Evolutionary conservation across 2,329 filamentous ascomycete genomes (phyloP).

Genomic region (Celoporthe dispersa): DNA sequence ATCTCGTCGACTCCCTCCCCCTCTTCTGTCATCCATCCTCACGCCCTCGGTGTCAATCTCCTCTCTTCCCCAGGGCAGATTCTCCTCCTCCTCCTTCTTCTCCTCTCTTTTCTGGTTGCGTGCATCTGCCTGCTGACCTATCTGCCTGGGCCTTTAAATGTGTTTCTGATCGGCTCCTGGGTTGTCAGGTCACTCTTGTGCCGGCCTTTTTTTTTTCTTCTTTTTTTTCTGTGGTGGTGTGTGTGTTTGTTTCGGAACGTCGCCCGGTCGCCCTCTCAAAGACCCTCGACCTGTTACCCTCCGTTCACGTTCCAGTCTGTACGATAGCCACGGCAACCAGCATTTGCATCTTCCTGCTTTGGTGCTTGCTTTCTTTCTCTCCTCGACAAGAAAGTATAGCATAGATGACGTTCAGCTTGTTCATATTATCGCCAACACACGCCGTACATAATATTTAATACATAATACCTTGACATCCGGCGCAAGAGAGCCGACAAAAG

Average conservation of each 20-base stretch:
- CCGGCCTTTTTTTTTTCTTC: slow-evolving; percentile 16
- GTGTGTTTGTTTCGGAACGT: slow-evolving; percentile 15
- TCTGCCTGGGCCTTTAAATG: slow-evolving; percentile 20
- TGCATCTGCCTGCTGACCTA: not conserved
- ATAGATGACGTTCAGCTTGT: slow-evolving; percentile 16
- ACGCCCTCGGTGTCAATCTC: slow-evolving; percentile 12
- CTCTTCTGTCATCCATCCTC: slow-evolving; percentile 6
- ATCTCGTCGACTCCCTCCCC: not conserved
- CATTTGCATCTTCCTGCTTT: slow-evolving; percentile 5
- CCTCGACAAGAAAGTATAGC: not conserved
- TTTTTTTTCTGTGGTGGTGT: no score
- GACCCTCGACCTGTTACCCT: slow-evolving; percentile 11
- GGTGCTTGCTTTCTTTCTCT: not conserved
- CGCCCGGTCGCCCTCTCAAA: slow-evolving; percentile 9
- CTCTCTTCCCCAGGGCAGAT: slow-evolving; percentile 12
- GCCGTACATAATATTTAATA: slow-evolving; percentile 38
- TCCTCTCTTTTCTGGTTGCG: slow-evolving; percentile 1
- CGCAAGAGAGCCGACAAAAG: slow-evolving; percentile 31
- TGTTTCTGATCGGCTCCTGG: slow-evolving; percentile 18
- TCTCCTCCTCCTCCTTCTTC: slow-evolving; percentile 10
- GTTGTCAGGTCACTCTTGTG: slow-evolving; percentile 23
- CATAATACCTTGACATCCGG: slow-evolving; percentile 32
- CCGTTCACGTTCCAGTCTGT: slow-evolving; percentile 26
- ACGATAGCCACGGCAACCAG: slow-evolving; percentile 17
- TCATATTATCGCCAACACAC: slow-evolving; percentile 30